A percentile compares a stretch with the other conserved stretches of the same genome.
Evolutionary conservation across 108 stramenopile species (phyloP).

Genomic region (Pelagomonas calceolata): DNA sequence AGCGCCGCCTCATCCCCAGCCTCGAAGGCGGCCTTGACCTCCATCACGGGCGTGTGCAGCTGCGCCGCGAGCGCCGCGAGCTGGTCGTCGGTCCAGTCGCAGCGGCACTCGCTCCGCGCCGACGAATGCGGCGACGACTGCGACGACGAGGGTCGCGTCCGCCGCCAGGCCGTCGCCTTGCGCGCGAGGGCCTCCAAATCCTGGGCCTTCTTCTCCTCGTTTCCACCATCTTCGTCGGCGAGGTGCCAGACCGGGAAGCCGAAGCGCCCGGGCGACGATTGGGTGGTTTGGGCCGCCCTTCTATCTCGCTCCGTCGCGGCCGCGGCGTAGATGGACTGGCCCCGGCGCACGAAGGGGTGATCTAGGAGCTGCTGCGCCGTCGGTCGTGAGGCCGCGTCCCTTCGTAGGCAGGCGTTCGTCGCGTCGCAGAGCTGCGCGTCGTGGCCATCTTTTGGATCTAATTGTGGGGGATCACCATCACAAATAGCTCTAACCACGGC

Average conservation of each 20-base stretch:
- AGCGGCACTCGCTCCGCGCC: not conserved
- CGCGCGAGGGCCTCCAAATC: not conserved
- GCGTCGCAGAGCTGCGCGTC: not conserved
- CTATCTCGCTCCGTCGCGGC: not conserved
- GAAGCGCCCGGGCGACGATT: too few relatives aligned
- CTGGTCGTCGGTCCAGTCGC: not conserved
- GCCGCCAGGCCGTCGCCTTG: not conserved
- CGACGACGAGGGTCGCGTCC: too few relatives aligned
- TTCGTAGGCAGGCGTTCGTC: slow-evolving; percentile 1
- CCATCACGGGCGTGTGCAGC: not conserved
- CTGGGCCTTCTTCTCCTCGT: not conserved
- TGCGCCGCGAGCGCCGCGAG: not conserved
- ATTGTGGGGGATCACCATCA: slow-evolving; percentile 7
- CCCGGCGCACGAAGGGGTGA: not conserved
- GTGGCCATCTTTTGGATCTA: not conserved
- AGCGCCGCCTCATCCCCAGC: too few relatives aligned
- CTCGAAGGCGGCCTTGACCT: not conserved
- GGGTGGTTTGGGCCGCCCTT: not conserved
- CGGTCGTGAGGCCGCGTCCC: not conserved
- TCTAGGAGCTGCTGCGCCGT: not conserved
- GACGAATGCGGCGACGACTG: not conserved
- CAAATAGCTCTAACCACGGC: slow-evolving; percentile 18
- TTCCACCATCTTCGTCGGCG: not conserved
- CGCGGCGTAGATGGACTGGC: not conserved
- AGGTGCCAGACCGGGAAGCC: not conserved